Evolutionary conservation across 176 grass and related monocot species (phyloP).

Genomic region (Canna indica): DNA sequence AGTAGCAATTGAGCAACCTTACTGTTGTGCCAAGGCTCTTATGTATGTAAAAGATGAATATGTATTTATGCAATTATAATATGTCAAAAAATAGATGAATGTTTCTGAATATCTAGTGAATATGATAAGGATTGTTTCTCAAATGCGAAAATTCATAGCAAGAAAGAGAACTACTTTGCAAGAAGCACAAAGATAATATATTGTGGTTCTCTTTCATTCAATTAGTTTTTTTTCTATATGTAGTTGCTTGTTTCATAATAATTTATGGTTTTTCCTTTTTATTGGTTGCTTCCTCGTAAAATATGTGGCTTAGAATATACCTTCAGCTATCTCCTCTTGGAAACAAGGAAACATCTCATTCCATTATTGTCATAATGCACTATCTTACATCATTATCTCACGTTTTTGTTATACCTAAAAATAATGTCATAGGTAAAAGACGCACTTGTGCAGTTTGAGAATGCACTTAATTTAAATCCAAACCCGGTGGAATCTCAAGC

Average conservation of each 20-base stretch:
- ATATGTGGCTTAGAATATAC: background rate
- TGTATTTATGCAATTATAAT: no score
- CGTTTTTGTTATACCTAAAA: slow-evolving; percentile 21
- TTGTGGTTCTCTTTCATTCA: background rate
- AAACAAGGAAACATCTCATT: no score
- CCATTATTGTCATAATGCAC: background rate
- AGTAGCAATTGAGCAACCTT: no score
- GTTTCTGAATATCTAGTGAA: background rate
- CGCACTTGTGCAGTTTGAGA: slow-evolving; percentile 70
- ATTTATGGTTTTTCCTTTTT: background rate
- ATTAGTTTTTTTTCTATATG: background rate
- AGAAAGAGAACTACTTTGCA: background rate
- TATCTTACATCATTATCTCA: background rate
- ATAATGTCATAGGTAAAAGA: slow-evolving; percentile 60
- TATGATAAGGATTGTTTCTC: background rate
- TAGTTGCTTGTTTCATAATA: background rate
- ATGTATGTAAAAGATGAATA: no score
- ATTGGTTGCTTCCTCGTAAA: background rate
- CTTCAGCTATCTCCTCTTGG: no score
- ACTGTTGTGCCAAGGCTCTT: no score
- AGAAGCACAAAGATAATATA: background rate
- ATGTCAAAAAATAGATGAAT: background rate
- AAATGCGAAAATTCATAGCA: background rate
- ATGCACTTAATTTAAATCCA: slow-evolving; percentile 69
- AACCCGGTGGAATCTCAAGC: slow-evolving; percentile 75